phyloP scores from a whole-genome alignment of 2,329 filamentous ascomycete genomes.

The Rhexocercosporidium sp. region DNA sequence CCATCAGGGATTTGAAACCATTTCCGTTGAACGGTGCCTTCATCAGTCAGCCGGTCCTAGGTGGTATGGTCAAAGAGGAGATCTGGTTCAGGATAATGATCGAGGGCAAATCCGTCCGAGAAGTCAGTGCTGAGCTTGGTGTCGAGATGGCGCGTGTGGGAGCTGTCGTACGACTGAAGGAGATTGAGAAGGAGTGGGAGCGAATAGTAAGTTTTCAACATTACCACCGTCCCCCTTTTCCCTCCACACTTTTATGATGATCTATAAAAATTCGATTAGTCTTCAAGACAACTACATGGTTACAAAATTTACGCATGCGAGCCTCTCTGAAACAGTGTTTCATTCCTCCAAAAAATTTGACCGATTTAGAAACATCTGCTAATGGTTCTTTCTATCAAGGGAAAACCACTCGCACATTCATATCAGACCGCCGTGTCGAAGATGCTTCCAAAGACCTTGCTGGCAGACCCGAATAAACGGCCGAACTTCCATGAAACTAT shows the following conservation, averaged over 20 bases:
- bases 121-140: slow-evolving; percentile 66
- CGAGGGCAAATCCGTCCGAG: slow-evolving; percentile 60
- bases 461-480: background rate
- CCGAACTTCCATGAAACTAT: slow-evolving; percentile 58
- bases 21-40: slow-evolving; percentile 69
- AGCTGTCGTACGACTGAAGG: slow-evolving; percentile 71
- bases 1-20: slow-evolving; percentile 45
- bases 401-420: slow-evolving; percentile 74
- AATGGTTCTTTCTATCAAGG: slow-evolving; percentile 54
- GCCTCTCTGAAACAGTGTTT: slow-evolving; percentile 67
- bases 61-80: slow-evolving; percentile 66
- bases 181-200: slow-evolving; percentile 70
- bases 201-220: slow-evolving; percentile 59
- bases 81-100: slow-evolving; percentile 64
- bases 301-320: slow-evolving; percentile 78
- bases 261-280: slow-evolving; percentile 92
- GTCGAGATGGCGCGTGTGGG: slow-evolving; percentile 73
- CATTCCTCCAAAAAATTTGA: slow-evolving; percentile 12
- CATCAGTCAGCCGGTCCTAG: slow-evolving; percentile 65
- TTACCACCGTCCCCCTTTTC: slow-evolving; percentile 32
- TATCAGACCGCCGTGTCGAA: slow-evolving; percentile 77
- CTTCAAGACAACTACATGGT: slow-evolving; percentile 97
- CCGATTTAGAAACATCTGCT: slow-evolving; percentile 24
- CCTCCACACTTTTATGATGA: slow-evolving; percentile 60
- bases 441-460: slow-evolving; percentile 75